phyloP scores from a whole-genome alignment of 495 filamentous ascomycete genomes.

The Apodospora peruviana region DNA sequence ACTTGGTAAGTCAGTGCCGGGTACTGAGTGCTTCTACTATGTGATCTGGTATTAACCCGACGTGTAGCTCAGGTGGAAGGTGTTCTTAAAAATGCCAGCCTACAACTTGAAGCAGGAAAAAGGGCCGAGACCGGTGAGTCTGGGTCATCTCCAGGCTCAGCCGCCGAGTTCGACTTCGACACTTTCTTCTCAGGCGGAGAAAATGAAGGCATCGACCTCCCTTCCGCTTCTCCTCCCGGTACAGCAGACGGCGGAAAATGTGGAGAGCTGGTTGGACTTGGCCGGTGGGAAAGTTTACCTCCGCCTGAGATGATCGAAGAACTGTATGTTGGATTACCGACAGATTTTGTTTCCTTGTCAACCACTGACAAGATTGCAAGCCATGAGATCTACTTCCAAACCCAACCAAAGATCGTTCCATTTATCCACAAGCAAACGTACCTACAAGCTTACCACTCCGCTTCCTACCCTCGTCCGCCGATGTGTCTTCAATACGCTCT shows the following conservation, averaged over 20 bases:
- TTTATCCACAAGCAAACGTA: constrained; percentile 38
- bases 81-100: constrained; percentile 31
- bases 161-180: neutral
- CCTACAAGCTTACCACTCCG: constrained; percentile 31
- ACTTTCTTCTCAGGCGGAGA: neutral
- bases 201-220: neutral
- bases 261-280: constrained; percentile 32
- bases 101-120: neutral
- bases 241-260: no score
- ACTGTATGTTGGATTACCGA: constrained; percentile 25
- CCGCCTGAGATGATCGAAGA: constrained; percentile 44
- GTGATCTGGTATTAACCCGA: constrained; percentile 1
- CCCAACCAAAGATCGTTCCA: constrained; percentile 30
- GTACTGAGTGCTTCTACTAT: neutral
- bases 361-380: constrained; percentile 16
- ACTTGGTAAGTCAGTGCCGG: constrained; percentile 48
- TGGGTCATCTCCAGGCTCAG: no score
- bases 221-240: no score
- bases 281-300: constrained; percentile 37
- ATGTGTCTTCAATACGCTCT: constrained; percentile 46
- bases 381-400: constrained; percentile 35
- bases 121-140: neutral
- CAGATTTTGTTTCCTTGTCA: neutral
- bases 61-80: constrained; percentile 42
- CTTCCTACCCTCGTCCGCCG: constrained; percentile 41